A percentile compares a stretch with the other conserved stretches of the same genome.
Conservation (phyloP, 768 basidiomycete genomes). For the Cystobasidium ongulense region DNA sequence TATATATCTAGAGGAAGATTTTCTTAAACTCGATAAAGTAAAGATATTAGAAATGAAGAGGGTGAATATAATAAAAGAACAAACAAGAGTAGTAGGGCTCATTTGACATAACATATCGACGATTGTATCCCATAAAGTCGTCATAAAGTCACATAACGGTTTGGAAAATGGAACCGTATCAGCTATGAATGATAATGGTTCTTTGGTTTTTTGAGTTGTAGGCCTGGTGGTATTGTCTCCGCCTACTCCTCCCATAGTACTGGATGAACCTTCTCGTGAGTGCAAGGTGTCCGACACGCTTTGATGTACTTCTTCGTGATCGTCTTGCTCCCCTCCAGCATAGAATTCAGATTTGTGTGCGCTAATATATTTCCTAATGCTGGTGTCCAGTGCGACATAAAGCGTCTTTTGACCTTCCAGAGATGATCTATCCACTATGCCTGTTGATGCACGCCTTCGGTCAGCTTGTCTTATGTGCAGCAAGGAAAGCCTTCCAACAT, state of each 20-base stretch:
- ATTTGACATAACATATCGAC: slow-evolving; percentile 32
- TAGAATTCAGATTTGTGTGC: slow-evolving; percentile 84
- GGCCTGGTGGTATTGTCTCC: slow-evolving; percentile 11
- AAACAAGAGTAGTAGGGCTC: slow-evolving; percentile 51
- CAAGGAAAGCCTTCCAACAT: slow-evolving; percentile 33
- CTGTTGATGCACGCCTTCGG: slow-evolving; percentile 47
- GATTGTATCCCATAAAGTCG: slow-evolving; percentile 30
- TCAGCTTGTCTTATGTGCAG: neutral
- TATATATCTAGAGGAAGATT: neutral
- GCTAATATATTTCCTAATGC: slow-evolving; percentile 80
- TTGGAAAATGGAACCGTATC: slow-evolving; percentile 33
- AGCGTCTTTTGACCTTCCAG: slow-evolving; percentile 87
- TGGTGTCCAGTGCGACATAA: slow-evolving; percentile 69
- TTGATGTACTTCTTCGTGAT: neutral
- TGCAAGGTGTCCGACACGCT: neutral
- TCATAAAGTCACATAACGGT: slow-evolving; percentile 33
- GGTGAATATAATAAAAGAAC: slow-evolving; percentile 63
- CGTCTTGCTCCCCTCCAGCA: slow-evolving; percentile 50
- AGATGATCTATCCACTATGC: slow-evolving; percentile 82
- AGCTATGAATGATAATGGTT: neutral
- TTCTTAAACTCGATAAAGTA: slow-evolving; percentile 50
- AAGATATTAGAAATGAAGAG: slow-evolving; percentile 71
- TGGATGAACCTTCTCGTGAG: neutral
- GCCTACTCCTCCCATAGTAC: neutral
- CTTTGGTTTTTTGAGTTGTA: neutral